Conservation (phyloP, 2,329 filamentous ascomycete species). For the Diaporthe australafricana region DNA sequence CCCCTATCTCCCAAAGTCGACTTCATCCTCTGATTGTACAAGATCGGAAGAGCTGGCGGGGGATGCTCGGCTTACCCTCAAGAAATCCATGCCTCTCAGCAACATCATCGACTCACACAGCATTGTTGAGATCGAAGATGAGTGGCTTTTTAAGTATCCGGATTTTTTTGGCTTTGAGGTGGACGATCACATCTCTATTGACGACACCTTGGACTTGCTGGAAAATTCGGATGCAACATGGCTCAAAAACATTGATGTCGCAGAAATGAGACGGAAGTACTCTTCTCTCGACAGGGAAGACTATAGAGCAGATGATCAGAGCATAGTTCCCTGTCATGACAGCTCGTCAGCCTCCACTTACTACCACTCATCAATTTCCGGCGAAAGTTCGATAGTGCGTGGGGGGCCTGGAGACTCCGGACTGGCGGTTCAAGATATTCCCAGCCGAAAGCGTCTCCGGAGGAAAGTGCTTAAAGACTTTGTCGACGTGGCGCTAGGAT, state of each 20-base stretch:
- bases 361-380: no score
- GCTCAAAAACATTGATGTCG: background rate
- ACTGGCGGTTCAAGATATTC: rapidly evolving
- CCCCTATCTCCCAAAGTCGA: background rate
- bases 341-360: background rate
- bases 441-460: background rate
- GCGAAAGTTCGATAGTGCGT: rapidly evolving
- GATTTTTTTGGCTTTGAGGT: conserved; percentile 15
- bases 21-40: no score
- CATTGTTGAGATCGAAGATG: conserved; percentile 36
- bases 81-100: conserved; percentile 32
- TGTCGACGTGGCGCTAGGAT: rapidly evolving
- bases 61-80: conserved; percentile 3
- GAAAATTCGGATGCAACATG: background rate
- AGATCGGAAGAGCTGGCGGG: background rate
- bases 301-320: background rate
- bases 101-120: conserved; percentile 29
- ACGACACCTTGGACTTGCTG: background rate
- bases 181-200: background rate
- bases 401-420: background rate
- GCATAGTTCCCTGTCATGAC: background rate
- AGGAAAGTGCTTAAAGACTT: rapidly evolving
- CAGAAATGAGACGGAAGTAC: background rate
- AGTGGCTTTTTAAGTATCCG: conserved; percentile 40
- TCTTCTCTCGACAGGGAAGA: background rate